A percentile compares a stretch with the other conserved stretches of the same genome.
Conservation (phyloP, 441 rosid genomes). For the California macrophylla region DNA sequence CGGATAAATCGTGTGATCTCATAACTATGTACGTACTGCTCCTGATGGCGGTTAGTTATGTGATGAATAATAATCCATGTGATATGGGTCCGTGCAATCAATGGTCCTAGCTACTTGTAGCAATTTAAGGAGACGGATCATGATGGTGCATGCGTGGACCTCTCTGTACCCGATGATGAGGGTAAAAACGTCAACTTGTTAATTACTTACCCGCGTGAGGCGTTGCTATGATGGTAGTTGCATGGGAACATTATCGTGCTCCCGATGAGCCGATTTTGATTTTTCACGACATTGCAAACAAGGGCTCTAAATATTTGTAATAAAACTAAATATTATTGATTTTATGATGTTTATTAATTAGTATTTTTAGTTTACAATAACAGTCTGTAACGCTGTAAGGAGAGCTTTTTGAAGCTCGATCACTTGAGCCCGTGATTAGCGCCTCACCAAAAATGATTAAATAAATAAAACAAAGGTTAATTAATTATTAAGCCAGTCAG, state of each 20-base stretch:
- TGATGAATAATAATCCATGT: conserved; percentile 20
- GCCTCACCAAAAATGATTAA: conserved; percentile 4
- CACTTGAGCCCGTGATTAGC: conserved; percentile 39
- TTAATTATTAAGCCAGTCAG: conserved; percentile 10
- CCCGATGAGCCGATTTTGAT: conserved; percentile 15
- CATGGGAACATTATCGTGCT: conserved; percentile 33
- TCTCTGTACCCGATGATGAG: conserved; percentile 20
- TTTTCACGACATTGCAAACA: no score
- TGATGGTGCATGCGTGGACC: conserved; percentile 23
- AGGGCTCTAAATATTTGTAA: no score
- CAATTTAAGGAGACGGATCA: conserved; percentile 8
- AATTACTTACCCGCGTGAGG: conserved; percentile 23
- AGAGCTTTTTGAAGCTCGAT: background rate
- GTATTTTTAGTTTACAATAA: no score
- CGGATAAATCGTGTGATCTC: no score
- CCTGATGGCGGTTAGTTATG: background rate
- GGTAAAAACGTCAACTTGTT: conserved; percentile 21
- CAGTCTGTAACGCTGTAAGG: background rate
- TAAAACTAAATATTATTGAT: no score
- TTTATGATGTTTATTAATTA: no score
- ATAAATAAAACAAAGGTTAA: background rate
- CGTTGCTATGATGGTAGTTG: conserved; percentile 31
- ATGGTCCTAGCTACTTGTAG: conserved; percentile 20
- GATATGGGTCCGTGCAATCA: conserved; percentile 29
- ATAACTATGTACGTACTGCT: no score